Conservation (phyloP, 352 stramenopile species). For the Phytophthora citrophthora region DNA sequence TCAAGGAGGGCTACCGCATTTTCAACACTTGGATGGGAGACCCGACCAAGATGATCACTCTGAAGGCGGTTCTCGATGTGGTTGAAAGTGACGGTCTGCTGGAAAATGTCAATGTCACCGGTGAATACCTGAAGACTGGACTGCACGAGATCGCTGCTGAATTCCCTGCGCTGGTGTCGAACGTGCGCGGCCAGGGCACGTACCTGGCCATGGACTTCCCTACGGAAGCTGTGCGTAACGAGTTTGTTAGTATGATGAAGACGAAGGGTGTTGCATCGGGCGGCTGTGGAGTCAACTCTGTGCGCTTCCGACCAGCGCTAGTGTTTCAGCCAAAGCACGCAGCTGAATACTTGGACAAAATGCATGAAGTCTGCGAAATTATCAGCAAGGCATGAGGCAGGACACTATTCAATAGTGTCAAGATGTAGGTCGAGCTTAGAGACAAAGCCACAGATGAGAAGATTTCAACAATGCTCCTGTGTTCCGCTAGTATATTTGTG, state of each 20-base stretch:
- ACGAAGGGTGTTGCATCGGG: conserved; percentile 63
- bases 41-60: conserved; percentile 83
- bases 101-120: conserved; percentile 78
- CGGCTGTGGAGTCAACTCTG: conserved; percentile 68
- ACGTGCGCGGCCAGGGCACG: conserved; percentile 79
- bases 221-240: conserved; percentile 63
- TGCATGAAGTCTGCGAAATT: conserved; percentile 56
- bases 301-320: conserved; percentile 80
- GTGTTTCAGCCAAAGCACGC: conserved; percentile 84
- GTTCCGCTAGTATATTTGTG: too few species aligned
- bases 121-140: conserved; percentile 66
- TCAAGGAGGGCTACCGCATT: conserved; percentile 78
- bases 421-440: conserved; percentile 29
- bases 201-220: conserved; percentile 85
- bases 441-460: conserved; percentile 7
- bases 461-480: conserved; percentile 2
- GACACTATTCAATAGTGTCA: not conserved
- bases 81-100: conserved; percentile 65
- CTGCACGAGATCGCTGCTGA: conserved; percentile 49
- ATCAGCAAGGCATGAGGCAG: conserved; percentile 23
- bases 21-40: conserved; percentile 93
- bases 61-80: conserved; percentile 77
- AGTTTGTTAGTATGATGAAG: conserved; percentile 69
- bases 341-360: conserved; percentile 74
- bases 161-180: conserved; percentile 69